Evolutionary conservation across 257 asterid genomes (phyloP).

Genomic region (Verbascum thapsus): DNA sequence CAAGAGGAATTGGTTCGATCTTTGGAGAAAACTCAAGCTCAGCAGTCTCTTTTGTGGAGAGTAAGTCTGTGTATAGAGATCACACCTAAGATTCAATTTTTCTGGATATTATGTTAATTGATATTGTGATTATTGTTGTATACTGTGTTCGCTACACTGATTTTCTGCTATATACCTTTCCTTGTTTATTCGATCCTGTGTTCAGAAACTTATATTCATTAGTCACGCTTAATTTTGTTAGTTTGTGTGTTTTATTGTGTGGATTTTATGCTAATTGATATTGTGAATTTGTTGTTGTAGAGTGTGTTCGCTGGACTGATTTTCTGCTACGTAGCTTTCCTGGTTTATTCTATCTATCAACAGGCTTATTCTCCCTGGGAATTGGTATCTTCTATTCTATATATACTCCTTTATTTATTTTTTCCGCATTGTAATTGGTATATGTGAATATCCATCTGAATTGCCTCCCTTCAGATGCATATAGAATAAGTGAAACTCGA

Average conservation of each 20-base stretch:
- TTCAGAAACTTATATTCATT: too few species aligned
- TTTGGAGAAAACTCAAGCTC: conserved; percentile 69
- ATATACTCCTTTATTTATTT: not conserved
- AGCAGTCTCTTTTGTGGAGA: conserved; percentile 82
- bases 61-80: conserved; percentile 34
- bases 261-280: not conserved
- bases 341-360: conserved; percentile 68
- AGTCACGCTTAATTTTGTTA: conserved; percentile 1
- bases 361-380: conserved; percentile 87
- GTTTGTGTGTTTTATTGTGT: not conserved
- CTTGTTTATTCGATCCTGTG: too few species aligned
- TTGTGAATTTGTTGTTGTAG: conserved; percentile 35
- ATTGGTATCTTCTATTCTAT: conserved; percentile 51
- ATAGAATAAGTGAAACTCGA: not conserved
- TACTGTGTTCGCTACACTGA: too few species aligned
- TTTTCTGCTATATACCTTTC: too few species aligned
- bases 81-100: not conserved
- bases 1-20: conserved; percentile 88
- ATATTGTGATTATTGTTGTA: not conserved
- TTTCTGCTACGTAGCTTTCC: conserved; percentile 60
- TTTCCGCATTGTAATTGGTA: not conserved
- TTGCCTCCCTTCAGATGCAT: not conserved
- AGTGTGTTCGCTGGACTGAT: conserved; percentile 68
- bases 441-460: not conserved
- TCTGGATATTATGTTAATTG: not conserved